Evolutionary conservation across 768 basidiomycete species (phyloP).

Genomic region (Collybiopsis luxurians): DNA sequence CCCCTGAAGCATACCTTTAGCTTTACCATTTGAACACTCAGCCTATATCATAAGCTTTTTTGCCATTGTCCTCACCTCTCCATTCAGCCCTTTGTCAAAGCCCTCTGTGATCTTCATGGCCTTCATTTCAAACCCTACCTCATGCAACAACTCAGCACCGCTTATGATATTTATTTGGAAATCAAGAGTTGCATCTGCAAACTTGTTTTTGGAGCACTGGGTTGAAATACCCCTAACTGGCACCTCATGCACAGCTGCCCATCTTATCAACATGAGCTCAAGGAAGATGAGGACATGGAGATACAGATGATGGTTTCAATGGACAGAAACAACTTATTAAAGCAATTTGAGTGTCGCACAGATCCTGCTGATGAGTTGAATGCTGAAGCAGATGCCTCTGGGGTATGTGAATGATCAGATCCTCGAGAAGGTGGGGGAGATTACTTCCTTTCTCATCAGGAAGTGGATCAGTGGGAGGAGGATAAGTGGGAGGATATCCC

Average conservation of each 20-base stretch:
- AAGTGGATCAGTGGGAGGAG: slow-evolving; percentile 19
- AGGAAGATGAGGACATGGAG: slow-evolving; percentile 5
- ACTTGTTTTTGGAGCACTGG: slow-evolving; percentile 1
- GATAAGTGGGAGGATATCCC: not conserved
- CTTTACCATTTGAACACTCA: slow-evolving; percentile 3
- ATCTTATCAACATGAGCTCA: slow-evolving; percentile 10
- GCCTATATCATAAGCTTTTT: slow-evolving; percentile 8
- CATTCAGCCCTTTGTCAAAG: slow-evolving; percentile 13
- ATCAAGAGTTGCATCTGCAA: not conserved
- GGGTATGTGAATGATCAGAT: slow-evolving; percentile 11
- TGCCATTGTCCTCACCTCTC: slow-evolving; percentile 12
- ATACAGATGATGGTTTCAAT: slow-evolving; percentile 9
- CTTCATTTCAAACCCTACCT: slow-evolving; percentile 3
- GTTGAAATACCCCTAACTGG: slow-evolving; percentile 11
- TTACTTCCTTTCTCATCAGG: slow-evolving; percentile 18
- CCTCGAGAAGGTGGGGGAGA: not conserved
- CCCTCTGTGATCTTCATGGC: slow-evolving; percentile 15
- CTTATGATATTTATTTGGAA: slow-evolving; percentile 13
- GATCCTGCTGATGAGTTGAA: not conserved
- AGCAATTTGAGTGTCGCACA: slow-evolving; percentile 2
- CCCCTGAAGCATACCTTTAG: not conserved
- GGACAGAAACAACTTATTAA: slow-evolving; percentile 16
- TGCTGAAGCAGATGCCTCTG: not conserved
- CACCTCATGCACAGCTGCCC: slow-evolving; percentile 13
- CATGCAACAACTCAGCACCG: slow-evolving; percentile 1